Evolutionary conservation across 1,284 basidiomycete species (phyloP).

Genomic region (Cutaneotrichosporon dermatis): DNA sequence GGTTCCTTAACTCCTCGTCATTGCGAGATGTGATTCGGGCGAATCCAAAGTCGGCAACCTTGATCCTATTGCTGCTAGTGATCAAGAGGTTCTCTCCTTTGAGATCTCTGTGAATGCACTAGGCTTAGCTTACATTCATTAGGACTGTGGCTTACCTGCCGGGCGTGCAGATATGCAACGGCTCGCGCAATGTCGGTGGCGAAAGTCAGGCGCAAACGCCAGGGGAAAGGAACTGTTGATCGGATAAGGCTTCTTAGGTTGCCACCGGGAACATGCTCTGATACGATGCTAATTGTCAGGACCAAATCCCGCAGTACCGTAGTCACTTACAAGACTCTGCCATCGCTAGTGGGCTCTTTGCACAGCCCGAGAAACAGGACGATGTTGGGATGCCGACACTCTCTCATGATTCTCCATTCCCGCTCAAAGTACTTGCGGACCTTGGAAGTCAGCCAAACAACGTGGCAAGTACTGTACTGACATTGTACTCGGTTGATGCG

Average conservation of each 20-base stretch:
- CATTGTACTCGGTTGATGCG: constrained; percentile 82
- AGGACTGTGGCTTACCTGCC: constrained; percentile 54
- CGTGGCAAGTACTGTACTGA: constrained; percentile 15
- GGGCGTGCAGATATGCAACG: constrained; percentile 92
- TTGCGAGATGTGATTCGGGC: constrained; percentile 75
- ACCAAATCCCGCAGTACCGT: not conserved
- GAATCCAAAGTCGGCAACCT: constrained; percentile 95
- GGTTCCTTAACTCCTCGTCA: constrained; percentile 80
- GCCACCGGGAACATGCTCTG: constrained; percentile 68
- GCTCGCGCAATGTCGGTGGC: constrained; percentile 90
- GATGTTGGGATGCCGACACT: constrained; percentile 85
- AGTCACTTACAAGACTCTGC: constrained; percentile 59
- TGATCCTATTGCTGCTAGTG: constrained; percentile 85
- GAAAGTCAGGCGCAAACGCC: constrained; percentile 86
- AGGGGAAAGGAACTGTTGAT: constrained; percentile 68
- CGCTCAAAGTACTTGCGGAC: constrained; percentile 94
- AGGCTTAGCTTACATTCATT: not conserved
- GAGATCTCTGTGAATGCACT: constrained; percentile 66
- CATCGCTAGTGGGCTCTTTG: constrained; percentile 73
- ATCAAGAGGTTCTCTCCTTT: constrained; percentile 97
- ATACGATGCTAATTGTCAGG: constrained; percentile 58
- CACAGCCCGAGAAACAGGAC: constrained; percentile 91
- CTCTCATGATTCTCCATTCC: constrained; percentile 92
- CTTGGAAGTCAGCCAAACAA: constrained; percentile 13
- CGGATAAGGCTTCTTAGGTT: constrained; percentile 86